phyloP scores from a whole-genome alignment of 2,329 filamentous ascomycete species.

The Fonsecaea erecta region DNA sequence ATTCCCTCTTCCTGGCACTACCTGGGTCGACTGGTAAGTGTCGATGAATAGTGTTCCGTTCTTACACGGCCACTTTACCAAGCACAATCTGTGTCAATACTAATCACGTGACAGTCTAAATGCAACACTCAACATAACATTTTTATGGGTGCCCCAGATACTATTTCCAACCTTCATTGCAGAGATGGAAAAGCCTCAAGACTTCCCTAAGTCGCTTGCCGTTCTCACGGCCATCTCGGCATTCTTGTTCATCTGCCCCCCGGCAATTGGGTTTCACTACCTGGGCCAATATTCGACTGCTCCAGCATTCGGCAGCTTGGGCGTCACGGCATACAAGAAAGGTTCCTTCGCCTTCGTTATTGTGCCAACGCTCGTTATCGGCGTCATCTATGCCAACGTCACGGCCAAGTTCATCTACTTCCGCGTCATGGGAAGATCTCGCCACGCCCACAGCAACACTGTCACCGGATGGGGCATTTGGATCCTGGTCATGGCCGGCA shows the following conservation, averaged over 20 bases:
- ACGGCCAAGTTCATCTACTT: constrained; percentile 54
- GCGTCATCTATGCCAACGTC: constrained; percentile 57
- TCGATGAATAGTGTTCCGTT: neutral
- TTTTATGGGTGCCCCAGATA: constrained; percentile 58
- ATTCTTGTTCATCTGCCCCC: constrained; percentile 57
- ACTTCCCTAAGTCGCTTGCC: constrained; percentile 57
- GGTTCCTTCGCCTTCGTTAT: constrained; percentile 58
- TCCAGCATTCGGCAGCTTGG: constrained; percentile 55
- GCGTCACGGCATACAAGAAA: constrained; percentile 53
- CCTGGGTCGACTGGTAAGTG: constrained; percentile 47
- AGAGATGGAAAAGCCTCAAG: constrained; percentile 56
- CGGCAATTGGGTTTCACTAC: constrained; percentile 55
- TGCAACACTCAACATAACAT: constrained; percentile 56
- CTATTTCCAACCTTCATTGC: constrained; percentile 59
- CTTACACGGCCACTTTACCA: neutral
- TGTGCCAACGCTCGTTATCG: constrained; percentile 56
- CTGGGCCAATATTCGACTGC: constrained; percentile 57
- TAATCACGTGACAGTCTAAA: constrained; percentile 46
- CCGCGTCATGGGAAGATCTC: constrained; percentile 50
- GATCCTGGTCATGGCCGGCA: constrained; percentile 34
- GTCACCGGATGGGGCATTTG: constrained; percentile 55
- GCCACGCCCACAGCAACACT: constrained; percentile 55
- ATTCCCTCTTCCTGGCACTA: constrained; percentile 53
- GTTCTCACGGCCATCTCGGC: constrained; percentile 52
- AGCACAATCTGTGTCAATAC: neutral